Conservation (phyloP, 495 filamentous ascomycete genomes). For the Clavariopsis aquatica region DNA sequence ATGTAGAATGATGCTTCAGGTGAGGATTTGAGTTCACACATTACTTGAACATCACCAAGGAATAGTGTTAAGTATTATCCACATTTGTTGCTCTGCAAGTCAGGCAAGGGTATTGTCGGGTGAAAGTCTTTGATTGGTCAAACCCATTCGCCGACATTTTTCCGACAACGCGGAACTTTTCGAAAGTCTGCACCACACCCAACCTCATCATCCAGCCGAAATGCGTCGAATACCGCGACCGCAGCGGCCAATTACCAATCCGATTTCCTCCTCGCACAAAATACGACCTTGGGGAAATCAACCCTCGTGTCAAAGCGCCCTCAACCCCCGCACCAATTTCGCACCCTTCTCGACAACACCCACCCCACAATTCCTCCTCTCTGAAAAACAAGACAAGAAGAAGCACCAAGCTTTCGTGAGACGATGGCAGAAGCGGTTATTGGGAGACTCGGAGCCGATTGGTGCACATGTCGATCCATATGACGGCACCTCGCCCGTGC, state of each 20-base stretch:
- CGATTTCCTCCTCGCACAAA: not conserved
- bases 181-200: not conserved
- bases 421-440: slow-evolving; percentile 34
- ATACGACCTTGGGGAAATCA: not conserved
- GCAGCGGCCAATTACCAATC: slow-evolving; percentile 29
- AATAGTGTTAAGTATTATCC: too few species aligned
- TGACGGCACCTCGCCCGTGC: slow-evolving; percentile 27
- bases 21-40: too few species aligned
- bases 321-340: not conserved
- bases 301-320: not conserved
- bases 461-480: slow-evolving; percentile 35
- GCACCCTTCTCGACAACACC: slow-evolving; percentile 23
- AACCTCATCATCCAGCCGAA: slow-evolving; percentile 7
- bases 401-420: slow-evolving; percentile 19
- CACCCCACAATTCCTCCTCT: not conserved
- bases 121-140: slow-evolving; percentile 11
- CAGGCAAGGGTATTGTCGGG: not conserved
- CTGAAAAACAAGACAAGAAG: slow-evolving; percentile 22
- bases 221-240: slow-evolving; percentile 37
- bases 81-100: too few species aligned
- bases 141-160: not conserved
- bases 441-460: slow-evolving; percentile 30
- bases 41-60: too few species aligned
- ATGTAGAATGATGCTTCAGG: too few species aligned
- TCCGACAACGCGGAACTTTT: slow-evolving; percentile 4